phyloP scores from a whole-genome alignment of 2,329 filamentous ascomycete genomes.

The Aschersonia sp. region DNA sequence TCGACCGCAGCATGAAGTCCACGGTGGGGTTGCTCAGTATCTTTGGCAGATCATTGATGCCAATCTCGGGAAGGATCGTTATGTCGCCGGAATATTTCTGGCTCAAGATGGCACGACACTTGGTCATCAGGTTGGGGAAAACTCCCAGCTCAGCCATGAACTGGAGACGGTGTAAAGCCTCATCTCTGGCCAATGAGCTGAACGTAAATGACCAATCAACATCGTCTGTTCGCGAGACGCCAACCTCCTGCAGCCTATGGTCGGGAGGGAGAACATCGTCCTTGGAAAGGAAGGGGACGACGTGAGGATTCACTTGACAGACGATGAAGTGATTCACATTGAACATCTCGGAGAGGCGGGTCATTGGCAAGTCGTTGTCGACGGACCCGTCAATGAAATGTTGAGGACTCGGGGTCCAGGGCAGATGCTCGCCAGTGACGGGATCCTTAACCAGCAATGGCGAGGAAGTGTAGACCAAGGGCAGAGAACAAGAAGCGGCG shows the following conservation, averaged over 20 bases:
- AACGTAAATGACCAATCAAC: constrained; percentile 50
- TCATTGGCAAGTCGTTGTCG: constrained; percentile 88
- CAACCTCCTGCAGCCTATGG: constrained; percentile 10
- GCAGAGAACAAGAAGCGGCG: constrained; percentile 89
- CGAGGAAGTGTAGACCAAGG: constrained; percentile 68
- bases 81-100: constrained; percentile 94
- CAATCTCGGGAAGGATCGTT: constrained; percentile 75
- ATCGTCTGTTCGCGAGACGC: constrained; percentile 18
- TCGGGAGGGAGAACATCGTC: constrained; percentile 45
- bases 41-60: constrained; percentile 56
- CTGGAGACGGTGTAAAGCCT: constrained; percentile 68
- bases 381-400: constrained; percentile 91
- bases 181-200: constrained; percentile 61
- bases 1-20: constrained; percentile 74
- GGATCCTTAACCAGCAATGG: constrained; percentile 76
- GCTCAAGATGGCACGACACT: constrained; percentile 66
- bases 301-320: constrained; percentile 90
- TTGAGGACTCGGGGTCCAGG: constrained; percentile 77
- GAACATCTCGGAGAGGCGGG: constrained; percentile 82
- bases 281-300: constrained; percentile 69
- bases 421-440: constrained; percentile 57
- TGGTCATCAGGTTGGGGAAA: constrained; percentile 65
- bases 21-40: constrained; percentile 73
- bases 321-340: constrained; percentile 98
- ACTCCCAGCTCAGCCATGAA: constrained; percentile 68